Evolutionary conservation across 2,329 filamentous ascomycete species (phyloP).

Genomic region (Pseudonectria buxi): DNA sequence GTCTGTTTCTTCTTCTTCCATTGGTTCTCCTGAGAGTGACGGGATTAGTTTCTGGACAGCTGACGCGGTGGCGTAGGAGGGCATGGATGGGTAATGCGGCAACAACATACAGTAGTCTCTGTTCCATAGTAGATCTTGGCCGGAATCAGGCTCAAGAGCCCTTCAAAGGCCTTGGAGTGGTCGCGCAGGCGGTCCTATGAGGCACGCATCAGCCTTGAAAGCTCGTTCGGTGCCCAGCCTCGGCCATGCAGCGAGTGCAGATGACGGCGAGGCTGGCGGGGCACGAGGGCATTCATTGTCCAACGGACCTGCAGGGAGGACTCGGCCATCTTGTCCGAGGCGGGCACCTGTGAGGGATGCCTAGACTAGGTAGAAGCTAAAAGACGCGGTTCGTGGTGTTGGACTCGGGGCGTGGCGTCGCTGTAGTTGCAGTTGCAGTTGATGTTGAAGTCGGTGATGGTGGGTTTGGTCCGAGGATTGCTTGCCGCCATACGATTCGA

Average conservation of each 20-base stretch:
- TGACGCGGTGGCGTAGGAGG: neutral
- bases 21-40: slow-evolving; percentile 70
- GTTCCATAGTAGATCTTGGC: slow-evolving; percentile 87
- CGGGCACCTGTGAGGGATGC: neutral
- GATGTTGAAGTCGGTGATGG: neutral
- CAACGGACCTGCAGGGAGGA: slow-evolving; percentile 41
- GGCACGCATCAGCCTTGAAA: slow-evolving; percentile 14
- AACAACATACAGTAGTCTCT: slow-evolving; percentile 72
- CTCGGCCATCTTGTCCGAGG: slow-evolving; percentile 32
- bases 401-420: neutral
- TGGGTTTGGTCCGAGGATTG: no score
- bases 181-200: slow-evolving; percentile 49
- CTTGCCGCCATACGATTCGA: slow-evolving; percentile 10
- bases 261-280: slow-evolving; percentile 14
- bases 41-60: slow-evolving; percentile 10
- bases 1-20: slow-evolving; percentile 93
- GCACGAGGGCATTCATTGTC: slow-evolving; percentile 15
- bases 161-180: slow-evolving; percentile 72
- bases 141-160: slow-evolving; percentile 78
- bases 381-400: neutral
- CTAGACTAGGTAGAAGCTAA: neutral
- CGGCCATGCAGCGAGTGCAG: neutral
- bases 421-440: neutral
- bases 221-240: slow-evolving; percentile 3
- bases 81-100: slow-evolving; percentile 5